Percentiles rank a stretch among this genome's conserved stretches.
Conservation (phyloP, 176 grass and related monocot genomes). For the Tillandsia leiboldiana region DNA sequence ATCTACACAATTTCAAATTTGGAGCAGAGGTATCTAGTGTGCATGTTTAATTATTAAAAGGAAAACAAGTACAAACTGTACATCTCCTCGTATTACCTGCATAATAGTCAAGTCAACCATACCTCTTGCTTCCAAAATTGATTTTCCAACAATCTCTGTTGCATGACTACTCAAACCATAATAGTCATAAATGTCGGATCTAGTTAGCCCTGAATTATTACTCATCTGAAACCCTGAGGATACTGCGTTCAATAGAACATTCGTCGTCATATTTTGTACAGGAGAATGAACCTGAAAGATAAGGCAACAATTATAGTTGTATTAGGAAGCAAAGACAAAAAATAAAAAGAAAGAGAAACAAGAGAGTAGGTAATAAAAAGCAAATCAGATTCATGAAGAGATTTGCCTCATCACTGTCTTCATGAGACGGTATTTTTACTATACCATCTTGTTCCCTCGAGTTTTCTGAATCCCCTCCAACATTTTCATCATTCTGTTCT, state of each 20-base stretch:
- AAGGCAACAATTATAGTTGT: conserved; percentile 19
- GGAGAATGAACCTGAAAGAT: conserved; percentile 19
- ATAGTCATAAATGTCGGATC: background rate
- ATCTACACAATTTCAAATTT: background rate
- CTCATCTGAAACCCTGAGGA: background rate
- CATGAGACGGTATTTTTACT: too few species aligned
- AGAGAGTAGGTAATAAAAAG: too few species aligned
- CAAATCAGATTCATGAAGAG: too few species aligned
- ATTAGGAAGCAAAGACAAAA: conserved; percentile 1
- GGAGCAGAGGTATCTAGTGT: background rate
- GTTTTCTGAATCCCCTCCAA: too few species aligned
- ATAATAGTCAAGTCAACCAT: conserved; percentile 28
- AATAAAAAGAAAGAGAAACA: background rate
- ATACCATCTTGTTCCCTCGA: too few species aligned
- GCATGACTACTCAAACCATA: conserved; percentile 25
- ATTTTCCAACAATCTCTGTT: conserved; percentile 33
- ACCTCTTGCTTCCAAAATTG: conserved; percentile 30
- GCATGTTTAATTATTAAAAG: too few species aligned
- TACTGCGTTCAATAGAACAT: conserved; percentile 1
- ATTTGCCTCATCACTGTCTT: too few species aligned
- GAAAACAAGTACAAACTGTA: background rate
- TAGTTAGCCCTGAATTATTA: conserved; percentile 6
- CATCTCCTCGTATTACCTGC: conserved; percentile 30
- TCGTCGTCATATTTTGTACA: conserved; percentile 6
- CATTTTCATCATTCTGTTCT: too few species aligned